Evolutionary conservation across 305 asterid species (phyloP).

Genomic region (Plantago coronopus): DNA sequence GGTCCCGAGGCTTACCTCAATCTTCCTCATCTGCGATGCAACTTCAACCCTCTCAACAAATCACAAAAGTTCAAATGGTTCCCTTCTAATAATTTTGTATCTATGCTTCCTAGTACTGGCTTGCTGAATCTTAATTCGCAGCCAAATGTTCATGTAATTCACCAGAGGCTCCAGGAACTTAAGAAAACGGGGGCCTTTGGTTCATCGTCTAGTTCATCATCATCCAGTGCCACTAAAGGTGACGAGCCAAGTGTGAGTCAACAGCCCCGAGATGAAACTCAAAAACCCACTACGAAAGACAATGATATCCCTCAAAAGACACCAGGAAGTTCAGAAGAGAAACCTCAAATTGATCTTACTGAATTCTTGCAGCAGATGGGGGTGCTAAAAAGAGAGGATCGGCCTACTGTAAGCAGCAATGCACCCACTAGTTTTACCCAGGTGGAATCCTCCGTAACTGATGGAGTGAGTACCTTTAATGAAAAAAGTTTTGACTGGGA

Average conservation of each 20-base stretch:
- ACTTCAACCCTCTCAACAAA: conserved; percentile 78
- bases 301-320: conserved; percentile 26
- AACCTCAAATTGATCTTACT: conserved; percentile 93
- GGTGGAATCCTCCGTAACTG: conserved; percentile 42
- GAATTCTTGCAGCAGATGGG: conserved; percentile 93
- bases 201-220: conserved; percentile 55
- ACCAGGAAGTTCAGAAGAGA: conserved; percentile 35
- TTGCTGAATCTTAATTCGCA: conserved; percentile 80
- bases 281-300: conserved; percentile 30
- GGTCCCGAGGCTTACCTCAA: conserved; percentile 96
- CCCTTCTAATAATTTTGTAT: conserved; percentile 44
- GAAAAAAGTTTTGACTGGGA: conserved; percentile 73
- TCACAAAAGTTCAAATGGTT: conserved; percentile 93
- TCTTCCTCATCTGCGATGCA: conserved; percentile 76
- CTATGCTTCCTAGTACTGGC: conserved; percentile 58
- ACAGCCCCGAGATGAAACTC: conserved; percentile 25
- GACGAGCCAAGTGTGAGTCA: conserved; percentile 26
- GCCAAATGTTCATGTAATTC: conserved; percentile 86
- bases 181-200: conserved; percentile 53
- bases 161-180: conserved; percentile 84
- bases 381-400: conserved; percentile 52
- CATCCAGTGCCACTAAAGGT: conserved; percentile 36
- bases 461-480: conserved; percentile 32
- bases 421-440: conserved; percentile 32
- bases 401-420: conserved; percentile 29